Base-by-base conservation (phyloP, 2,329 filamentous ascomycete species). In the Arthrobotrys pseudoclavata region DNA sequence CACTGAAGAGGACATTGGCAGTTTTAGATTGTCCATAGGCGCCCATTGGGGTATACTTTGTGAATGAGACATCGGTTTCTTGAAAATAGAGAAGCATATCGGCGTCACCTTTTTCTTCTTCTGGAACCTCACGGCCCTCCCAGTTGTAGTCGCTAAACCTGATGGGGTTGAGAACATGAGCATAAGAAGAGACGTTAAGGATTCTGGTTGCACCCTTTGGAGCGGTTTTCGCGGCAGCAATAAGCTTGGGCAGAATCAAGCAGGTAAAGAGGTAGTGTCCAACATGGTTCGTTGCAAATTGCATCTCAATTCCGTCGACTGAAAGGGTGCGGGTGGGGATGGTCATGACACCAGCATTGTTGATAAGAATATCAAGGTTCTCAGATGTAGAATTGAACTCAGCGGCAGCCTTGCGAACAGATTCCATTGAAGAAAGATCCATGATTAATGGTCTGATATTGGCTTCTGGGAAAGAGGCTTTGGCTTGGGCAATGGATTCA, bases 11-110 rank as follows among this genome's bases (percentile, higher is more conserved):
- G 15, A 87, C 84, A 67, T 87, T 86, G 0, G 86, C 87, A 29
- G 86, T 86, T 82, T 88, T 88, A 79, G 85, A 86, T 80, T 87
- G 86, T 1, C 84, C 84, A 77, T 88, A 88, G 1, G 86, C 86
- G 0, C 82, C 80, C 82, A 85, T 86, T 0, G 79, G 75, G 0
- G 81, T 81, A 68, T 85, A 85, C 20, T 37, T 53, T 9, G 64
- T 76, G 40, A 76, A 76, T 1, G 66, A 63, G 13, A 42, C 20
- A 18, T 76, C 71, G 12, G 12, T 34, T 45, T 69, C 55, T 15
- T 61, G 29, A 48, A 76, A 69, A 4, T 53, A 22, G 7, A 53
- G 45, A 4, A 66, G 29, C 13, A 50, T 31, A 7, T 70, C 66
- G n/a, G 57, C 66, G 9, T 37, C 22, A 18, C 72, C 72, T 22